Evolutionary conservation across 768 basidiomycete genomes (phyloP), one percentile per base, ranked within the genome.

Genomic region (Pholiota conissans): DNA sequence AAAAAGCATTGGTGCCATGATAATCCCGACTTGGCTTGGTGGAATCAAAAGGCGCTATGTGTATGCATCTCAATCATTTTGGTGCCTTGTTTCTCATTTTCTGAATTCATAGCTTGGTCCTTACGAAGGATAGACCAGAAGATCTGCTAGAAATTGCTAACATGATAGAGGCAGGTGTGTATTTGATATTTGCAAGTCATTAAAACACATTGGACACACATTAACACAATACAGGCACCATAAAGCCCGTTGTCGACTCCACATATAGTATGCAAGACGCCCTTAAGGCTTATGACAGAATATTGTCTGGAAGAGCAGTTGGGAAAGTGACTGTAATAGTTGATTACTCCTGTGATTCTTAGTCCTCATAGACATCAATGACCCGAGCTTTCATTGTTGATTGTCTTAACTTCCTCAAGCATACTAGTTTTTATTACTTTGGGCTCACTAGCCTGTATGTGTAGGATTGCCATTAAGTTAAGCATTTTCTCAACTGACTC

Each of bases 251-350:
- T 0, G 75, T 90, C 3, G 89, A 90, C 65, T 86, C 84, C 0
- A 79, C 83, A 0, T 80, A 75, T 56, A 70, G 65, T 2, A 88
- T 89, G 49, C 76, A 81, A 30, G 83, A 88, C 4, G 82, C 69
- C 2, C 66, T 80, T 50, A 71, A 80, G 55, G 90, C 89, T 0
- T 92, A 87, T 64, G 84, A 86, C 11, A 74, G 78, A 50, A 65
- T 87, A 5, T 73, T 84, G 78, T 78, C 81, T 1, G 69, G 74
- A 4, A 74, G 81, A 22, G 83, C 86, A 1, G 80, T 75, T 3
- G 90, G 90, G 0, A 90, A 90, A 67, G 78, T 91, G 3, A 76
- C 89, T 2, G 78, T 91, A 22, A 82, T 77, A 57, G 69, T 86
- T 13, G 69, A 69, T 52, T 58, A 62, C 34, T 3, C 34, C 34